These are phyloP conservation scores for Meripilus lineatus DNA, from an alignment of 1,284 basidiomycete species.

Conservation along the genomic window DNA sequence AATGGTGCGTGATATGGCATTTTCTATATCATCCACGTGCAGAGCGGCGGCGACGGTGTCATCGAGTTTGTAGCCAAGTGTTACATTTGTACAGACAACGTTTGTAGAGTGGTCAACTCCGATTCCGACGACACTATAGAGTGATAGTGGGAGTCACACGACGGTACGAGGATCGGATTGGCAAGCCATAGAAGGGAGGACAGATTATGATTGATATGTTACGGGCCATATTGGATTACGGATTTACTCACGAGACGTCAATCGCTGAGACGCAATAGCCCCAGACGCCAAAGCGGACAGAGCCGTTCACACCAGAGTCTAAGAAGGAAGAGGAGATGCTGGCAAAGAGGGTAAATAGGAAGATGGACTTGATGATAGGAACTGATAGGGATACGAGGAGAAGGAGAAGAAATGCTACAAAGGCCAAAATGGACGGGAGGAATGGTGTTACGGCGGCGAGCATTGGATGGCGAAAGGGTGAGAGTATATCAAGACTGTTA, in stretches of 20 bases:
- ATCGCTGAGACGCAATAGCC: slow-evolving; percentile 52
- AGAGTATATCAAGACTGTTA: too few relatives aligned
- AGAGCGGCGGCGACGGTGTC: slow-evolving; percentile 38
- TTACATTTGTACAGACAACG: slow-evolving; percentile 39
- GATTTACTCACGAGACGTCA: slow-evolving; percentile 37
- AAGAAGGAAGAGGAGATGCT: slow-evolving; percentile 30
- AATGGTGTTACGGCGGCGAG: slow-evolving; percentile 35
- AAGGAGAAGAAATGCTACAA: slow-evolving; percentile 49
- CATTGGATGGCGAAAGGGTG: slow-evolving; percentile 18
- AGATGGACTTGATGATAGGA: slow-evolving; percentile 54
- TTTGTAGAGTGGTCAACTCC: slow-evolving; percentile 32
- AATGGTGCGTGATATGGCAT: slow-evolving; percentile 36
- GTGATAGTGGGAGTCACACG: slow-evolving; percentile 8
- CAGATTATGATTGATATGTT: slow-evolving; percentile 8
- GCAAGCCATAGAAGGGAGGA: slow-evolving; percentile 1
- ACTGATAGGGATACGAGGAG: slow-evolving; percentile 52
- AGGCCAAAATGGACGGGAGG: slow-evolving; percentile 36
- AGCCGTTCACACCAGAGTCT: slow-evolving; percentile 31
- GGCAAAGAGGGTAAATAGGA: slow-evolving; percentile 44
- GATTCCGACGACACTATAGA: slow-evolving; percentile 29
- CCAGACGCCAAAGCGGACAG: slow-evolving; percentile 51
- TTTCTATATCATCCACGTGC: slow-evolving; percentile 34
- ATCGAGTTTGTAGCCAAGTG: slow-evolving; percentile 52
- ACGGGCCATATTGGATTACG: not conserved
- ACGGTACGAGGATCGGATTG: not conserved